Base-by-base conservation (phyloP, 768 basidiomycete genomes). In the Termitomyces eurrhizus region DNA sequence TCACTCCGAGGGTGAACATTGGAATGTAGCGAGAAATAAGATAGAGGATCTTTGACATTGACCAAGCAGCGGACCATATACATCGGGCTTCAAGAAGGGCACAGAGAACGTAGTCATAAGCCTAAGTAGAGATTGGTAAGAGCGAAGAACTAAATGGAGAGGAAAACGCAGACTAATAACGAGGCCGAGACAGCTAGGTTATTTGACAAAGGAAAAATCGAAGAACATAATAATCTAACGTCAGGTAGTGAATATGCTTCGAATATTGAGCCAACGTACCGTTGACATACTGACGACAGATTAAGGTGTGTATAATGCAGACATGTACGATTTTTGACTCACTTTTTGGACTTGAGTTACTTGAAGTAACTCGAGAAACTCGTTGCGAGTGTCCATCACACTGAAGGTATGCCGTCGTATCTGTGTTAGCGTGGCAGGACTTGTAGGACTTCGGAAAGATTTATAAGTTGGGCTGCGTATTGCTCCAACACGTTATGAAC, bases 31-130 rank as follows among this genome's bases (percentile, higher is more conserved):
- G 50, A 18, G 64, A 57, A 7, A 55, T 26, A 45, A 65, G 52
- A 49, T 65, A 65, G 14, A 65, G 52, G 24, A 51, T 24, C 41
- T 61, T 63, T 36, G 62, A 59, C 2, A 63, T 33, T 2, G 36
- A 61, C 62, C 64, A 65, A 9, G 52, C 7, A 41, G 62, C 42
- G 14, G 35, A n/a, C 64, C 64, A 65, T 29, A 65, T 56, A 18
- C 48, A 52, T n/a, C 35, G 24, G 5, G 53, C 21, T 42, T 63
- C 59, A 3, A 48, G 54, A 12, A 11, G 7, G n/a, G 57, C 21
- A 18, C 45, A 70, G 66, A 71, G 54, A 63, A 68, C 21, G 32
- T 61, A 50, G 36, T 67, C n/a, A 29, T 72, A 64, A 33, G 49
- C 70, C 35, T 72, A 67, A 35, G 11, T 29, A 7, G 11, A 33